phyloP scores from a whole-genome alignment of 2,329 filamentous ascomycete genomes.

The Ramularia endophylla region DNA sequence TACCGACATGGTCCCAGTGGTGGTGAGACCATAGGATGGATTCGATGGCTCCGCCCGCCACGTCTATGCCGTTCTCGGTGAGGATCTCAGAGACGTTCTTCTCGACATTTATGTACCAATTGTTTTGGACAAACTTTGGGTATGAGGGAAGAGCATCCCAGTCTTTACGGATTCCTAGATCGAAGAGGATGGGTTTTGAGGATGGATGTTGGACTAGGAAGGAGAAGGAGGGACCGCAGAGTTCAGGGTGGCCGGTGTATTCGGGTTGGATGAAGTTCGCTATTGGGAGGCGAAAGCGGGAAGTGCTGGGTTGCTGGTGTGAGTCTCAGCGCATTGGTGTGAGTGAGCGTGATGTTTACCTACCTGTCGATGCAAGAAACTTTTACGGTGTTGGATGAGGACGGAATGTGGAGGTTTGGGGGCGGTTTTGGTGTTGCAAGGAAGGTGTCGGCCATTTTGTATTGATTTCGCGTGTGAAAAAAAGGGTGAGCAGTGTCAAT shows the following conservation, averaged over 20 bases:
- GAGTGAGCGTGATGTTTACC: neutral
- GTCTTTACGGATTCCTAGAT: slow-evolving; percentile 45
- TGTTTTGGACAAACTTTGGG: slow-evolving; percentile 26
- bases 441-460: slow-evolving; percentile 15
- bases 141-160: slow-evolving; percentile 35
- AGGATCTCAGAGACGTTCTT: slow-evolving; percentile 41
- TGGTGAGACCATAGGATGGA: slow-evolving; percentile 32
- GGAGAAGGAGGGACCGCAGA: slow-evolving; percentile 38
- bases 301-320: slow-evolving; percentile 23
- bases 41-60: slow-evolving; percentile 32
- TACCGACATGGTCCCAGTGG: slow-evolving; percentile 34
- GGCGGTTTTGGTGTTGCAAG: slow-evolving; percentile 24
- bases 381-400: slow-evolving; percentile 27
- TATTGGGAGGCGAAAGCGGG: slow-evolving; percentile 28
- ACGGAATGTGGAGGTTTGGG: slow-evolving; percentile 30
- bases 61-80: slow-evolving; percentile 34
- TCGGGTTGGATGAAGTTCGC: slow-evolving; percentile 33
- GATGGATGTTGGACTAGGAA: slow-evolving; percentile 46
- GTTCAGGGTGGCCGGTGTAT: slow-evolving; percentile 33
- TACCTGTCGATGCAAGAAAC: slow-evolving; percentile 34
- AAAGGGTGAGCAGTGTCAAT: neutral
- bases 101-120: slow-evolving; percentile 35
- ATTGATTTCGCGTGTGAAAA: neutral
- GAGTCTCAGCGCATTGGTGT: neutral
- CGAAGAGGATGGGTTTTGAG: slow-evolving; percentile 40